Conservation (phyloP, 305 asterid genomes). For the Solanum hybrid region DNA sequence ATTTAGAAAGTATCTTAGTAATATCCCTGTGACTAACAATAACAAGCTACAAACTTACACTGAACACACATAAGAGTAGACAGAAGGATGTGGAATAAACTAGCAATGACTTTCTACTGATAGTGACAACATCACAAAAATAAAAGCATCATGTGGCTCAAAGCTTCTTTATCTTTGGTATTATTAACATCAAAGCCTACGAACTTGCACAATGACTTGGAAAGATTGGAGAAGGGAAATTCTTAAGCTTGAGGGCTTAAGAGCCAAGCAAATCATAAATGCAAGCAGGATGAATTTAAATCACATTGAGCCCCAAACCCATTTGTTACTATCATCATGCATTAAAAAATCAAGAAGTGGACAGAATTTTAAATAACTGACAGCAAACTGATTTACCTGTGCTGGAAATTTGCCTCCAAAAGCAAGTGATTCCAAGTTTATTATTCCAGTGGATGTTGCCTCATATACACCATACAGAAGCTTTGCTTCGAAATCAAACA, state of each 20-base stretch:
- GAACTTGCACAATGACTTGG: neutral
- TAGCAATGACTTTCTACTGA: neutral
- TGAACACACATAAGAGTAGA: neutral
- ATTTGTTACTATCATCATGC: neutral
- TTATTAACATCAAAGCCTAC: neutral
- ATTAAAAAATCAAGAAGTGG: neutral
- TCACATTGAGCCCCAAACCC: neutral
- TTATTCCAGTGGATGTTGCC: conserved; percentile 57
- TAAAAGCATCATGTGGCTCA: neutral
- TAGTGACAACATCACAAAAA: neutral
- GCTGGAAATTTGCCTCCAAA: conserved; percentile 73
- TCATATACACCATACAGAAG: conserved; percentile 67
- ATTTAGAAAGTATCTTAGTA: neutral
- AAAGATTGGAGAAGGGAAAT: neutral
- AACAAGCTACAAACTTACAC: neutral
- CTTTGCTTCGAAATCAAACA: conserved; percentile 59
- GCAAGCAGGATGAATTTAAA: neutral
- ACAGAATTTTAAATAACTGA: neutral
- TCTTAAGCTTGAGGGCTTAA: neutral
- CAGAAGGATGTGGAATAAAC: neutral
- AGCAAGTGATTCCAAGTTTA: conserved; percentile 66
- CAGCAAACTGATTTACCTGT: conserved; percentile 40
- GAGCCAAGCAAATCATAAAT: neutral
- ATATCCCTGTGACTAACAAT: neutral
- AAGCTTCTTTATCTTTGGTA: neutral